These are phyloP conservation scores for Aspergillus aculeatinus DNA, from an alignment of 2,329 filamentous ascomycete genomes.

Conservation along the genomic window DNA sequence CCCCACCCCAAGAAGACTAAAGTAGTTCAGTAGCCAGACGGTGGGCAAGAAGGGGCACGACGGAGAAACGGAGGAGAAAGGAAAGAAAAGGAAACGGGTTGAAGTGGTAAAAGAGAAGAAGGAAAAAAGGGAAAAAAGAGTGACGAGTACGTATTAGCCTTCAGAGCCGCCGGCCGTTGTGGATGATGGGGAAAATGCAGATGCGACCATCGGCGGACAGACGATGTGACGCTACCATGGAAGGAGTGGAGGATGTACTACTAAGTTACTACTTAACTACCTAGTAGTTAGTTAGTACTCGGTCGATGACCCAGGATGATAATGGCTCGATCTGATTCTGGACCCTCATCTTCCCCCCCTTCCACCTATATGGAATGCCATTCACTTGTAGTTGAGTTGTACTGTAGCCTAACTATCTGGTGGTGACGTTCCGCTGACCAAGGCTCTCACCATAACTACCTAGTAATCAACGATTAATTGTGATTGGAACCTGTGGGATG, in stretches of 20 bases:
- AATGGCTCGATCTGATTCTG: not conserved
- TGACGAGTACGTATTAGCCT: constrained; percentile 2
- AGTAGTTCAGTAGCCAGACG: constrained; percentile 1
- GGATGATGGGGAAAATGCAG: constrained; percentile 10
- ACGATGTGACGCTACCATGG: constrained; percentile 35
- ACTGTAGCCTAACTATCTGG: too few species aligned
- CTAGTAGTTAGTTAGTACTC: not conserved
- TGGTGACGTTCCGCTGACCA: too few species aligned
- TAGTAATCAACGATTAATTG: too few species aligned
- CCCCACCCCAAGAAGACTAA: constrained; percentile 13
- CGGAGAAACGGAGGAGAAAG: constrained; percentile 8
- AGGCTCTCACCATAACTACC: too few species aligned
- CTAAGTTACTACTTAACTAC: constrained; percentile 1
- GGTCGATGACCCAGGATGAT: not conserved
- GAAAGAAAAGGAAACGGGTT: constrained; percentile 9
- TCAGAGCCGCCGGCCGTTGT: constrained; percentile 5
- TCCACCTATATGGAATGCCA: not conserved
- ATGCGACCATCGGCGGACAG: constrained; percentile 38
- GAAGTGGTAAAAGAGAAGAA: constrained; percentile 2
- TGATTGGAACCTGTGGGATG: too few species aligned
- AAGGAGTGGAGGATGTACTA: constrained; percentile 14
- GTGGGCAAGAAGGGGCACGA: constrained; percentile 1
- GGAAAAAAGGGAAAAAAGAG: constrained; percentile 8
- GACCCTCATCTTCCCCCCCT: not conserved
- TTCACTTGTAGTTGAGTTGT: not conserved